A percentile compares a stretch with the other conserved stretches of the same genome.
phyloP scores from a whole-genome alignment of 2,329 filamentous ascomycete species.

The Trichoderma sp. region DNA sequence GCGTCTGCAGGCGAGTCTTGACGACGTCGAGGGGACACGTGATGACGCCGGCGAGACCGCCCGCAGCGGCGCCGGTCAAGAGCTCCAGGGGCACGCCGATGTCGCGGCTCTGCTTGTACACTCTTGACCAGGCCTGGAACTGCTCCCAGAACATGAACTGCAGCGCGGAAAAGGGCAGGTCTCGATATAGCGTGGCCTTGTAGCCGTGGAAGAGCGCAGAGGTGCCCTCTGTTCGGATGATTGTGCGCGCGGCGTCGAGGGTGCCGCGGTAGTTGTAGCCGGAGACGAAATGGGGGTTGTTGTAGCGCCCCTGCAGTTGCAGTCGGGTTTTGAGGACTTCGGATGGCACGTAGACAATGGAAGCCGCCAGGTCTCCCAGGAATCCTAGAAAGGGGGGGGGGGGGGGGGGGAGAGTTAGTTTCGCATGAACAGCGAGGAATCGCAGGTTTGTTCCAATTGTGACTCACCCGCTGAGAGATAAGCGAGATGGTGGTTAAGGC shows the following conservation, averaged over 20 bases:
- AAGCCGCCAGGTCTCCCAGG: slow-evolving; percentile 86
- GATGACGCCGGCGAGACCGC: slow-evolving; percentile 87
- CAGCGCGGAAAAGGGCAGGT: slow-evolving; percentile 91
- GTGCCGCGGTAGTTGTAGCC: slow-evolving; percentile 95
- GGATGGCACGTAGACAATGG: slow-evolving; percentile 90
- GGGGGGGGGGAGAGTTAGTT: no score
- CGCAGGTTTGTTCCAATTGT: background rate
- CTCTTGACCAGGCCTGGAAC: slow-evolving; percentile 76
- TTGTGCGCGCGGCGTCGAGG: slow-evolving; percentile 79
- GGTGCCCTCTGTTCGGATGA: slow-evolving; percentile 77
- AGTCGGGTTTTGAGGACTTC: slow-evolving; percentile 97
- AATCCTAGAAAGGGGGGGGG: slow-evolving; percentile 73
- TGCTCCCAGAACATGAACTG: slow-evolving; percentile 99
- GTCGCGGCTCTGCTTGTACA: slow-evolving; percentile 75
- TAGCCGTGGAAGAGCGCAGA: slow-evolving; percentile 93
- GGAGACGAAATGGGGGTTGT: slow-evolving; percentile 89
- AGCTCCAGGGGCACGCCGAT: slow-evolving; percentile 86
- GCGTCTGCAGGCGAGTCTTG: slow-evolving; percentile 94
- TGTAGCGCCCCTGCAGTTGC: slow-evolving; percentile 90
- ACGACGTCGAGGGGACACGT: slow-evolving; percentile 97
- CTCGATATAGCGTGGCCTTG: slow-evolving; percentile 90
- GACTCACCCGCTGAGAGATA: slow-evolving; percentile 77
- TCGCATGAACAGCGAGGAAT: slow-evolving; percentile 14
- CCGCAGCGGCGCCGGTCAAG: slow-evolving; percentile 82
- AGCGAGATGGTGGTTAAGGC: slow-evolving; percentile 76